Conservation (phyloP, 805 yeast genomes). For the Candida sakaeoensis region DNA sequence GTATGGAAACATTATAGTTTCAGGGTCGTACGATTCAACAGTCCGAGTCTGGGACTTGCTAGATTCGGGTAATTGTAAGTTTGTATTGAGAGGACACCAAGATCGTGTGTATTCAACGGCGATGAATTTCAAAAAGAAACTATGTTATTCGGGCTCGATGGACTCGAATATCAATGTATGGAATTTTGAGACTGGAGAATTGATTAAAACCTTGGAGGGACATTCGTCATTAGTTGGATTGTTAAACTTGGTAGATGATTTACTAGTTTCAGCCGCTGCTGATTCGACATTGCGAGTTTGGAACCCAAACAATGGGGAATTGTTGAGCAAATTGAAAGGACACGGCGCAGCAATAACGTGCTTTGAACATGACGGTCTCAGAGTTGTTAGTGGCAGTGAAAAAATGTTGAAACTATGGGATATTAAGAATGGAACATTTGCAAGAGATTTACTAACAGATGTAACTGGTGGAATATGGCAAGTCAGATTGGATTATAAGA, state of each 20-base stretch:
- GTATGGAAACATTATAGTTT: slow-evolving; percentile 73
- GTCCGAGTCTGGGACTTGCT: slow-evolving; percentile 88
- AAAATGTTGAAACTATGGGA: slow-evolving; percentile 87
- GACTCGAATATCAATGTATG: slow-evolving; percentile 86
- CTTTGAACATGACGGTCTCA: slow-evolving; percentile 80
- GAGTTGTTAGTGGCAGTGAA: slow-evolving; percentile 86
- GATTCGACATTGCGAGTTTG: slow-evolving; percentile 89
- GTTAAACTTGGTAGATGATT: slow-evolving; percentile 69
- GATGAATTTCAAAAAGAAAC: slow-evolving; percentile 66
- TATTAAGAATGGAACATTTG: slow-evolving; percentile 68
- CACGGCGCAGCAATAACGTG: slow-evolving; percentile 89
- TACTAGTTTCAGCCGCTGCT: slow-evolving; percentile 91
- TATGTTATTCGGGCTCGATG: slow-evolving; percentile 89
- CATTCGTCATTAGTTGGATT: slow-evolving; percentile 90
- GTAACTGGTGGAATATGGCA: slow-evolving; percentile 92
- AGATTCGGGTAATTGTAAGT: slow-evolving; percentile 65
- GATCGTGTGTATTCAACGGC: slow-evolving; percentile 89
- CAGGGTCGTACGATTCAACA: slow-evolving; percentile 88
- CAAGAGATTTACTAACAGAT: slow-evolving; percentile 69
- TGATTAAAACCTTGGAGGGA: slow-evolving; percentile 70
- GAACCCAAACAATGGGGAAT: slow-evolving; percentile 77
- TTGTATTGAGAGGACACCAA: slow-evolving; percentile 76
- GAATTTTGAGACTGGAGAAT: slow-evolving; percentile 77
- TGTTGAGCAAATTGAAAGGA: slow-evolving; percentile 69
- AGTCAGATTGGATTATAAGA: slow-evolving; percentile 76